Evolutionary conservation across 352 stramenopile species (phyloP), one percentile per base, ranked within the genome.

Genomic region (Globisporangium paddicum): DNA sequence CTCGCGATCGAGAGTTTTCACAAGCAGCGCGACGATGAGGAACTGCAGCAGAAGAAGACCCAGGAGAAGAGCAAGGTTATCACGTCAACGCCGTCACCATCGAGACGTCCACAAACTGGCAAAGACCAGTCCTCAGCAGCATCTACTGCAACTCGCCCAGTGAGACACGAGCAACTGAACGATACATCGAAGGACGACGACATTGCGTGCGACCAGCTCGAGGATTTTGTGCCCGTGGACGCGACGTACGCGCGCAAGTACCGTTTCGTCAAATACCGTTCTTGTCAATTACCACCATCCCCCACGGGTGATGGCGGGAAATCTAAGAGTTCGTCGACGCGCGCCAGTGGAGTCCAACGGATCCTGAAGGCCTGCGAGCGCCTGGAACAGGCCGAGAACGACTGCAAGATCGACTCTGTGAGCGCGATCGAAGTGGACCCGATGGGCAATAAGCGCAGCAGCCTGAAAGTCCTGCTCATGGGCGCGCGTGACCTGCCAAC

Each of bases 361-460:
- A 79, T 93, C 11, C 35, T 81, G 6, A 77, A 84, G 21, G 71
- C 80, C 11, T 88, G 75, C 32, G 74, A 91, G 34, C 74, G 79
- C 2, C 55, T 93, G 2, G 67, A 85, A 19, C 40, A 57, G 38
- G 70, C 68, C 2, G 67, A 87, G 35, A 30, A 46, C 8, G 79
- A 84, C 28, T 77, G 66, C 42, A 75, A 69, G 46, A 59, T 85
- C 16, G 79, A 89, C 35, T 40, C 72, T 0, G 60, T 77, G 11
- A 87, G 65, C 14, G 60, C 69, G 4, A 90, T 91, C n/a, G 83
- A 93, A 55, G 47, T 87, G 28, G 79, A 93, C 40, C 55, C 60
- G 2, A 67, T 69, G 18, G 78, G 81, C 5, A 76, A 69, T 35
- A 82, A 76, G 55, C 68, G 70, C 45, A 83, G 77, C 8, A 70